Evolutionary conservation across 352 stramenopile genomes (phyloP), one percentile per base, ranked within the genome.

Genomic region (Thalassiosira hispida): DNA sequence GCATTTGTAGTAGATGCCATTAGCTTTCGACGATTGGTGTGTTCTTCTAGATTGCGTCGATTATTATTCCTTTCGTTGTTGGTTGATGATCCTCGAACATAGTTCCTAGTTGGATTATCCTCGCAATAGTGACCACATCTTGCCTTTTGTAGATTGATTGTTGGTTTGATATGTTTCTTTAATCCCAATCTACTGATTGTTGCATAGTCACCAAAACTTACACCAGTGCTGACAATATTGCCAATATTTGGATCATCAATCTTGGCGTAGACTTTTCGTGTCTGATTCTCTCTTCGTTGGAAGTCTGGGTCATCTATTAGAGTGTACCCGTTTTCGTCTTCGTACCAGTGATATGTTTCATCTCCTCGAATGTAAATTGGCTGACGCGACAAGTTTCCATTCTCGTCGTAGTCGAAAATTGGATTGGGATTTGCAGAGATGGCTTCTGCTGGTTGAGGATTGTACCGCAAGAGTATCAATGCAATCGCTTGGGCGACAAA

Each of bases 291-390:
- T n/a, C 49, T 23, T 14, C 11, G 0, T 5, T 49, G 18, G n/a
- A n/a, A n/a, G n/a, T n/a, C n/a, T 11, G 51, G 59, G 27, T 77
- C 66, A 23, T 83, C 44, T 29, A 83, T 83, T 20, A 83, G 23
- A 3, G 75, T 83, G 38, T 70, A 83, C 22, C 75, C 75, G 22
- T 73, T 29, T 22, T 56, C 27, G 23, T 83, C 75, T 52, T 83
- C 75, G 49, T 79, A 61, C 67, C 68, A 83, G 56, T 83, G 67
- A 65, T 56, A 74, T 16, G 57, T 49, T 47, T 83, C 75, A 31
- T 83, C 75, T 16, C 75, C 75, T n/a, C 62, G 61, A 27, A 83
- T 20, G 44, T 67, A 83, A 22, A 83, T 83, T 11, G 61, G 61
- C 20, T 23, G 57, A n/a, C 25, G 46, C 18, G 40, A 18, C n/a